These are phyloP conservation scores for Pisolithus microcarpus DNA, from an alignment of 768 basidiomycete species.

Conservation along the genomic window DNA sequence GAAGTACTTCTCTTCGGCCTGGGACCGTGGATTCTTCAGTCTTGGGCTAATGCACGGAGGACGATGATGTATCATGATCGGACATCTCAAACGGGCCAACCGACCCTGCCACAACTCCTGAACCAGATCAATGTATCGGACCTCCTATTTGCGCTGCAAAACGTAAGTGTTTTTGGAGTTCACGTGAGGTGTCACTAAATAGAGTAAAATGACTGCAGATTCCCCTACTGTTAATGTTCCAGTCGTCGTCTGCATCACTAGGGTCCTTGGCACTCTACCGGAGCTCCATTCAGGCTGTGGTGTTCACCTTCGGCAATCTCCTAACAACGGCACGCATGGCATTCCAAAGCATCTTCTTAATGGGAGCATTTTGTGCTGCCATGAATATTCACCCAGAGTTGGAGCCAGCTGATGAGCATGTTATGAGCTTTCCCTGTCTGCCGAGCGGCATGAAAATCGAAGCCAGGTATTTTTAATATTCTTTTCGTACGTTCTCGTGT, in stretches of 20 bases:
- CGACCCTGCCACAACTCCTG: constrained; percentile 39
- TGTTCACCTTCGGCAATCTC: constrained; percentile 58
- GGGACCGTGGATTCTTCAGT: constrained; percentile 75
- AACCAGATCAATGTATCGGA: constrained; percentile 59
- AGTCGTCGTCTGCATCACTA: constrained; percentile 65
- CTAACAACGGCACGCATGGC: constrained; percentile 60
- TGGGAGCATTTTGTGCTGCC: constrained; percentile 80
- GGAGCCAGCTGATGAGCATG: constrained; percentile 51
- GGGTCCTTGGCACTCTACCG: constrained; percentile 81
- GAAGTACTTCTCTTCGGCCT: constrained; percentile 80
- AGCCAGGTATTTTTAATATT: constrained; percentile 44
- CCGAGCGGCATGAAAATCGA: constrained; percentile 62
- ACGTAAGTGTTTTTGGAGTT: constrained; percentile 41
- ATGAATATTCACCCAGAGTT: constrained; percentile 63
- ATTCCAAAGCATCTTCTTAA: constrained; percentile 81
- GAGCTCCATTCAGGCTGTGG: constrained; percentile 64
- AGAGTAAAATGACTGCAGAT: constrained; percentile 38
- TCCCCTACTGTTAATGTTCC: constrained; percentile 64
- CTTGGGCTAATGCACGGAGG: constrained; percentile 64
- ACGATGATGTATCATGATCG: constrained; percentile 53
- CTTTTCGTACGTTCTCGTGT: constrained; percentile 5
- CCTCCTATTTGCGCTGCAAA: constrained; percentile 57
- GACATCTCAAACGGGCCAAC: constrained; percentile 28
- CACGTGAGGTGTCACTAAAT: constrained; percentile 2
- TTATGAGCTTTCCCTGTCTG: constrained; percentile 39